A percentile compares a stretch with the other conserved stretches of the same genome.
phyloP scores from a whole-genome alignment of 129 eudicot genomes.

The Helichrysum umbraculigerum region DNA sequence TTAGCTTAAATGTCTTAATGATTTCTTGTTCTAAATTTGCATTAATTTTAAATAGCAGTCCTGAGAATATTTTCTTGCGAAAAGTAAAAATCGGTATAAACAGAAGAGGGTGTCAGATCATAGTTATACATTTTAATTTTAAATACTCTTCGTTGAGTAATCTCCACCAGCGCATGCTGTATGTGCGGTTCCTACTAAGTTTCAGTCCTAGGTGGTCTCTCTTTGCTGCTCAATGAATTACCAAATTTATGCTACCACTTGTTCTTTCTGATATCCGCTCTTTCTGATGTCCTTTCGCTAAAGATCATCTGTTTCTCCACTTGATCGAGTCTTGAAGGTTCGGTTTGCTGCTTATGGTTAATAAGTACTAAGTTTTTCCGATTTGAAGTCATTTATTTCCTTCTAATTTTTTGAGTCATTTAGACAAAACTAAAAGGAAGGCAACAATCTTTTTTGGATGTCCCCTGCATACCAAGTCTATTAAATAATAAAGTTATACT shows the following conservation, averaged over 20 bases:
- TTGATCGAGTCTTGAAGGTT: conserved; percentile 3
- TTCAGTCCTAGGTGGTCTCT: not conserved
- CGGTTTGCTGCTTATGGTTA: not conserved
- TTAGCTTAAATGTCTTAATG: conserved; percentile 24
- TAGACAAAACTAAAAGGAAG: not conserved
- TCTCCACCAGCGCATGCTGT: not conserved
- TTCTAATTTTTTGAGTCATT: not conserved
- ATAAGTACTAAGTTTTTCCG: not conserved
- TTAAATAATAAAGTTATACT: not conserved
- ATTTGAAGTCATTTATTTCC: not conserved
- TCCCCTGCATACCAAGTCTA: not conserved
- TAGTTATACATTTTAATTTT: not conserved
- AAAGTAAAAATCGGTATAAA: not conserved
- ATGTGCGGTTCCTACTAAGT: not conserved
- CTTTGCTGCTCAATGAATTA: conserved; percentile 4
- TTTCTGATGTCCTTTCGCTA: not conserved
- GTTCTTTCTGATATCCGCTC: not conserved
- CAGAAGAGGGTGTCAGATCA: conserved; percentile 5
- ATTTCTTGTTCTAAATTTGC: conserved; percentile 21
- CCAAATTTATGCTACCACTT: not conserved
- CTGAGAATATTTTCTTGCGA: not conserved
- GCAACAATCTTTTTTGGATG: not conserved
- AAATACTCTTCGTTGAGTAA: not conserved
- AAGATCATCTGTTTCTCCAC: not conserved
- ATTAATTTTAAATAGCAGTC: not conserved